phyloP scores from a whole-genome alignment of 176 grass and related monocot genomes.

The Oropetium thomaeum region DNA sequence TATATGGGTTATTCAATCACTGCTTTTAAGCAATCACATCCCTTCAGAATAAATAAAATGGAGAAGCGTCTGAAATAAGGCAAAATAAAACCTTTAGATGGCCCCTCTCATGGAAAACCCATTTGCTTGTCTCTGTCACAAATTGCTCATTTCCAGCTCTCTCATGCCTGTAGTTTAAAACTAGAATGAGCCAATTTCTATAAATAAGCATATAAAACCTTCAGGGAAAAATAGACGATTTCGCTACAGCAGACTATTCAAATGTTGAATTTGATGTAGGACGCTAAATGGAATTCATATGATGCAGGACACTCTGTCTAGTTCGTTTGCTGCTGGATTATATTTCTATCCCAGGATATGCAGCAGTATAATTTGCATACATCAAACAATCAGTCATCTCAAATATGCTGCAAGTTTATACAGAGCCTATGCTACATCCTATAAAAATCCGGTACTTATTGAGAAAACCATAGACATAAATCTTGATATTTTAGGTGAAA shows the following conservation, averaged over 20 bases:
- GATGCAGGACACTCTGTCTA: too few relatives aligned
- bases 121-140: constrained; percentile 95
- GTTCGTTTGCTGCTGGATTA: too few relatives aligned
- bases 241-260: too few relatives aligned
- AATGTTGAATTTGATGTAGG: too few relatives aligned
- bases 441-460: too few relatives aligned
- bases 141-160: constrained; percentile 92
- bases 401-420: background rate
- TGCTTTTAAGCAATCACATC: background rate
- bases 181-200: constrained; percentile 8
- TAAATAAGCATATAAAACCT: background rate
- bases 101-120: constrained; percentile 97
- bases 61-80: background rate
- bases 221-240: background rate
- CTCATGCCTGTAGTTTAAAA: constrained; percentile 59
- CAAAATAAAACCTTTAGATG: constrained; percentile 78
- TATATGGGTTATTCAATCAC: background rate
- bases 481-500: background rate
- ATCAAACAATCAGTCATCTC: background rate
- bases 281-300: too few relatives aligned
- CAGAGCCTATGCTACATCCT: background rate
- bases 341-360: background rate
- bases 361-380: background rate
- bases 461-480: too few relatives aligned
- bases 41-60: background rate